phyloP scores from a whole-genome alignment of 179 eudicot genomes.

The Heliamphora pulchella region DNA sequence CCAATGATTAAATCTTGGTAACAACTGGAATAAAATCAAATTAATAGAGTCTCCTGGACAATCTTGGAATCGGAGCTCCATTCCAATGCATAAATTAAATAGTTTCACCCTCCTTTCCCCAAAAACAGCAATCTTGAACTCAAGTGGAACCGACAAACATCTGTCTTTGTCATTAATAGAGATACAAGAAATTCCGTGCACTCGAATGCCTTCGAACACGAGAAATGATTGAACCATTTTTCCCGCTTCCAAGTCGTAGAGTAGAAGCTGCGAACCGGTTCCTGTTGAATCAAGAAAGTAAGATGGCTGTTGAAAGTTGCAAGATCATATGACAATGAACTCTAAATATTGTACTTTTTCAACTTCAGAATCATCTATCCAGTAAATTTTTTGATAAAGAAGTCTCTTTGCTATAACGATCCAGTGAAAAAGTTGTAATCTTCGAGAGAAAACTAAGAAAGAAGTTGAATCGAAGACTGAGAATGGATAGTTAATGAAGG shows the following conservation, averaged over 20 bases:
- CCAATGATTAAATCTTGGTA: conserved; percentile 80
- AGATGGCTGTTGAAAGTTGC: background rate
- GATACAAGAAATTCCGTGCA: conserved; percentile 59
- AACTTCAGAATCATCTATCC: background rate
- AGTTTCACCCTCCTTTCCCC: conserved; percentile 84
- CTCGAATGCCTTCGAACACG: conserved; percentile 76
- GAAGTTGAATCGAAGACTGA: background rate
- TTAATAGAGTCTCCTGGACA: conserved; percentile 7
- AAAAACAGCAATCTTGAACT: conserved; percentile 47
- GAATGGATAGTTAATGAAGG: background rate
- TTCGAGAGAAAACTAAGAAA: background rate
- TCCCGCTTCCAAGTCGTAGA: conserved; percentile 47
- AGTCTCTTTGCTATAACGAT: background rate
- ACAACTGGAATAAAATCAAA: conserved; percentile 31
- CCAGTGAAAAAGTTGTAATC: background rate
- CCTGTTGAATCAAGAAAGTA: conserved; percentile 34
- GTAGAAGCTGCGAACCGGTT: conserved; percentile 75
- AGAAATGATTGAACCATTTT: conserved; percentile 39
- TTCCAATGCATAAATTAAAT: conserved; percentile 37
- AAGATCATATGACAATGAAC: background rate
- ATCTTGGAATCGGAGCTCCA: conserved; percentile 13
- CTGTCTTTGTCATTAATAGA: conserved; percentile 11
- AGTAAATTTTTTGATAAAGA: background rate
- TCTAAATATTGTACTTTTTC: background rate
- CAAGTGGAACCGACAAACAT: conserved; percentile 12